phyloP scores from a whole-genome alignment of 2,329 filamentous ascomycete genomes.

The Trichoderma sp. region DNA sequence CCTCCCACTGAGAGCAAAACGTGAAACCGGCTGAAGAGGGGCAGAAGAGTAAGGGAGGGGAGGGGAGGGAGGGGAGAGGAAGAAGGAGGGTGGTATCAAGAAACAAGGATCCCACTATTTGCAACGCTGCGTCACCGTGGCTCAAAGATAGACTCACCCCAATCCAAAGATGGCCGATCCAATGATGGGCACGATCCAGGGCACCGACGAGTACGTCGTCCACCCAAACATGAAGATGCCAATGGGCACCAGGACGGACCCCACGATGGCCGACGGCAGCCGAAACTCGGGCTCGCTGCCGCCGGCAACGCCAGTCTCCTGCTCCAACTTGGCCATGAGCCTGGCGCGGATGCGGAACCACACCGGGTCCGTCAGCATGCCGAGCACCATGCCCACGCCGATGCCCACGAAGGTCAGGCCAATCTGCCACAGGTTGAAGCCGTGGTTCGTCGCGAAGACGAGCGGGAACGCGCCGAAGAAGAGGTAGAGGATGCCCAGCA shows the following conservation, averaged over 20 bases:
- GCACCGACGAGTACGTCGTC: slow-evolving; percentile 71
- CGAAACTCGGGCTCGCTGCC: slow-evolving; percentile 83
- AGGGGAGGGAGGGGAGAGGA: background rate
- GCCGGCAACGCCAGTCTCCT: slow-evolving; percentile 50
- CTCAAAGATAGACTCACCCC: slow-evolving; percentile 52
- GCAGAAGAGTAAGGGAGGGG: background rate
- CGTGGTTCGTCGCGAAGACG: slow-evolving; percentile 72
- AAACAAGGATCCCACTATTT: slow-evolving; percentile 8
- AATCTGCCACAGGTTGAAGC: slow-evolving; percentile 74
- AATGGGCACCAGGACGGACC: slow-evolving; percentile 73
- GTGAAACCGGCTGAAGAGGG: background rate
- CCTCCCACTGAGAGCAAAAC: background rate
- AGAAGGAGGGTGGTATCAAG: background rate
- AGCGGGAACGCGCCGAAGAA: slow-evolving; percentile 88
- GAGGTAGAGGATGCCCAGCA: slow-evolving; percentile 85
- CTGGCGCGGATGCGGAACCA: slow-evolving; percentile 61
- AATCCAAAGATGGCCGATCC: slow-evolving; percentile 68
- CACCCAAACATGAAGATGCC: slow-evolving; percentile 89
- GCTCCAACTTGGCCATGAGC: slow-evolving; percentile 55
- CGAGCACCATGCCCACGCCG: slow-evolving; percentile 64
- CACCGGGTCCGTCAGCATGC: slow-evolving; percentile 61
- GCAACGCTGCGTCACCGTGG: slow-evolving; percentile 22
- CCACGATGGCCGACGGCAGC: slow-evolving; percentile 70
- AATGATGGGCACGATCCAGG: slow-evolving; percentile 75
- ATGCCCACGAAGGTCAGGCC: slow-evolving; percentile 77